Evolutionary conservation across 805 yeast genomes (phyloP).

Genomic region (Metschnikowia shivogae): DNA sequence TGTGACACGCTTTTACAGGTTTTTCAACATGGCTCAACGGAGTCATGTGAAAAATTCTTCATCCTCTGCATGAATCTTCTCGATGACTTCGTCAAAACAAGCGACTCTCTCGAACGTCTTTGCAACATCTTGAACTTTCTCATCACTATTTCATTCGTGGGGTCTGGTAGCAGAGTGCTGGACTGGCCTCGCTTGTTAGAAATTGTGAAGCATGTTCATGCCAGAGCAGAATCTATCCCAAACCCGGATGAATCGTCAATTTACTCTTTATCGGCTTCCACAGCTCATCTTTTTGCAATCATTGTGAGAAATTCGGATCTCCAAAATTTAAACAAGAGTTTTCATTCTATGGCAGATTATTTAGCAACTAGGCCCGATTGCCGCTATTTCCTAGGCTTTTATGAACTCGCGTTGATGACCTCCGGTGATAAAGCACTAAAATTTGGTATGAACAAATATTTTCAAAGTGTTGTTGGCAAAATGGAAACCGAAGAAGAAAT

Average conservation of each 20-base stretch:
- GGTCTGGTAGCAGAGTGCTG: conserved; percentile 61
- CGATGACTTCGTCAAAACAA: conserved; percentile 10
- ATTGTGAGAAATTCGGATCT: conserved; percentile 55
- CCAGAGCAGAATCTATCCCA: conserved; percentile 11
- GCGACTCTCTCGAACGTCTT: conserved; percentile 2
- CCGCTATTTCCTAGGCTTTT: conserved; percentile 40
- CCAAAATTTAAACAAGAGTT: conserved; percentile 44
- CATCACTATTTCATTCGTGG: conserved; percentile 54
- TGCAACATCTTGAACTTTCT: conserved; percentile 35
- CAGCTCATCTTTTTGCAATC: conserved; percentile 46
- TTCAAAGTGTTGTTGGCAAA: conserved; percentile 47
- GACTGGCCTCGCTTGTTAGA: conserved; percentile 43
- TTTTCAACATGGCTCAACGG: conserved; percentile 49
- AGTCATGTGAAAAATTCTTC: conserved; percentile 46
- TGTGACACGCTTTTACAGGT: conserved; percentile 56
- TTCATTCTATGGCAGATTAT: conserved; percentile 40
- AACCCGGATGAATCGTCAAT: conserved; percentile 4
- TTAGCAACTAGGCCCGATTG: conserved; percentile 33
- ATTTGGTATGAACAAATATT: conserved; percentile 38
- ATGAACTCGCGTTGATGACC: conserved; percentile 42
- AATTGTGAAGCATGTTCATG: conserved; percentile 20
- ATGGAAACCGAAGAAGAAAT: conserved; percentile 9
- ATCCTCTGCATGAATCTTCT: conserved; percentile 23
- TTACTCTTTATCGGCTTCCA: conserved; percentile 17
- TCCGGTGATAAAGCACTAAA: conserved; percentile 43